Evolutionary conservation across 345 rosid genomes (phyloP), one percentile per base, ranked within the genome.

Genomic region (Tarenaya hassleriana): DNA sequence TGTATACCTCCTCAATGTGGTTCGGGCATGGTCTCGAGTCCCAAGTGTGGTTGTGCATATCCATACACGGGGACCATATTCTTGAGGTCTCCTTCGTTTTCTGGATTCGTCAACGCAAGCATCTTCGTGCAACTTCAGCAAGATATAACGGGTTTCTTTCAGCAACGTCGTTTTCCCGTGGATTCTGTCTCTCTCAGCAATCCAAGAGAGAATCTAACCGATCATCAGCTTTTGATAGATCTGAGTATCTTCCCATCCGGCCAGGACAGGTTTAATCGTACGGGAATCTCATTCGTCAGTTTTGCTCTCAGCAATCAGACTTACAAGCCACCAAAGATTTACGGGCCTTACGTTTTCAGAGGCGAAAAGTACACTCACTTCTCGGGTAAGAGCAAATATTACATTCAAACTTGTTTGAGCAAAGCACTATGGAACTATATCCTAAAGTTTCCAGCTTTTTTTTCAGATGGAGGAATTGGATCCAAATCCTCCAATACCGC

Each of bases 31-130:
- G 55, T 21, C 59, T 63, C 91, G 16, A 86, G 84, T 69, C 80
- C 94, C 24, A 49, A 32, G 13, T 92, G 99, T 44, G 41, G 35
- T 9, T 92, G 99, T 50, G 75, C 78, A 6, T 49, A 69, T 68
- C 84, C 99, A 17, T 74, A 75, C 69, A 77, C 47, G 7, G 99
- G 99, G 63, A 61, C 55, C 21, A 40, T 92, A 51, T 0, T 4
- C 29, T 81, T 92, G 70, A 78, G 87, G 39, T 73, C 87, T 56
- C 70, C 82, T 69, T 63, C 77, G 8, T 88, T 88, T 75, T 83
- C 95, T 27, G 70, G 70, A 72, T 60, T 78, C 39, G 60, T 13
- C 60, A 77, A 80, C 62, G 0, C 16, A 4, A 56, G 72, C 29
- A 29, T 62, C 67, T 88, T 61, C n/a, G 3, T 0, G 5, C 7